A percentile compares a stretch with the other conserved stretches of the same genome.
Evolutionary conservation across 352 stramenopile genomes (phyloP).

Genomic region (Phytophthora citrophthora): DNA sequence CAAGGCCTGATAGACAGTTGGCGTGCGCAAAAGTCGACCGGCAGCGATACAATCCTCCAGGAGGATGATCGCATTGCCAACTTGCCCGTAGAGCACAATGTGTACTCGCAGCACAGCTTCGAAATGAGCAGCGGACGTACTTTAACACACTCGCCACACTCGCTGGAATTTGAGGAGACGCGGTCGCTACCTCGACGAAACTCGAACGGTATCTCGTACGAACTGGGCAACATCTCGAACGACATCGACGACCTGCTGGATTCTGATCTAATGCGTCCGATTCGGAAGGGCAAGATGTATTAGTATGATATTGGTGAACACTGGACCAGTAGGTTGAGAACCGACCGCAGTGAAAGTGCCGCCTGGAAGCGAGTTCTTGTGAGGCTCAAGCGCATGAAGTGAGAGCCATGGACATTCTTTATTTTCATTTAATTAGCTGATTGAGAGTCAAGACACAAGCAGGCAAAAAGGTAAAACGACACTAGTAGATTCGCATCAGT

Average conservation of each 20-base stretch:
- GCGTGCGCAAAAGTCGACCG: constrained; percentile 33
- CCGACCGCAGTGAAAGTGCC: constrained; percentile 2
- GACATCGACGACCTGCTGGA: constrained; percentile 60
- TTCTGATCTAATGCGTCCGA: constrained; percentile 66
- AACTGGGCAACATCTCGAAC: constrained; percentile 47
- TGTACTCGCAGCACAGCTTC: constrained; percentile 42
- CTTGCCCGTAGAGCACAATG: constrained; percentile 49
- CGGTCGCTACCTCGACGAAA: constrained; percentile 37
- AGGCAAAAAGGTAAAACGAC: constrained; percentile 1
- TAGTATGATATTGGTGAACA: constrained; percentile 26
- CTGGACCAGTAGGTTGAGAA: not conserved
- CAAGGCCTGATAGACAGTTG: constrained; percentile 68
- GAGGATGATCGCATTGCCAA: constrained; percentile 37
- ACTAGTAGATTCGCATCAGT: constrained; percentile 27
- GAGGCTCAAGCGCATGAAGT: constrained; percentile 21
- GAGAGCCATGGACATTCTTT: constrained; percentile 5
- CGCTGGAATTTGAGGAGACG: constrained; percentile 40
- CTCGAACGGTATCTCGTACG: constrained; percentile 46
- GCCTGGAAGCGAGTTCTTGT: constrained; percentile 16
- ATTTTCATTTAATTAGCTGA: constrained; percentile 31
- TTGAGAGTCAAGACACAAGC: constrained; percentile 11
- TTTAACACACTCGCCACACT: constrained; percentile 49
- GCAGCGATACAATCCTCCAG: constrained; percentile 16
- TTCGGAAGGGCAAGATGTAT: constrained; percentile 68
- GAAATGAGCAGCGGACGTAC: constrained; percentile 43